phyloP scores from a whole-genome alignment of 805 yeast species.

The Dipodascopsis uninucleata region DNA sequence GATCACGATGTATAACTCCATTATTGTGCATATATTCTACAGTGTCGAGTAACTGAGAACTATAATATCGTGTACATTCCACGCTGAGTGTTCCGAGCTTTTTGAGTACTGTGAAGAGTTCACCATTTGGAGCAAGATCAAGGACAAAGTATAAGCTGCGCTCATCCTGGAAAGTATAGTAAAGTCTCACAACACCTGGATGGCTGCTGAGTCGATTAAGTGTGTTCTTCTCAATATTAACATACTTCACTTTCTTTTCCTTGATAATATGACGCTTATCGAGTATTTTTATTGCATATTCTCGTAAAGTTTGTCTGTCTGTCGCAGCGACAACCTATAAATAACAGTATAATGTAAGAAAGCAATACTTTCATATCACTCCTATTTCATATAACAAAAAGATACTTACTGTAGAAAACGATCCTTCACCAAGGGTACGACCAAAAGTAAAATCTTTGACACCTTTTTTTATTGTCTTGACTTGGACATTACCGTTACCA shows the following conservation, averaged over 20 bases:
- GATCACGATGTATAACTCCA: constrained; percentile 89
- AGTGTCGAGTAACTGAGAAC: constrained; percentile 85
- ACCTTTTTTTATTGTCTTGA: constrained; percentile 48
- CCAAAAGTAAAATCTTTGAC: constrained; percentile 89
- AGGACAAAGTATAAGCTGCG: constrained; percentile 83
- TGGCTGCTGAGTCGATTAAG: constrained; percentile 83
- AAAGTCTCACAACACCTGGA: constrained; percentile 88
- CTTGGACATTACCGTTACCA: constrained; percentile 49
- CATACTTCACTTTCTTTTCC: constrained; percentile 92
- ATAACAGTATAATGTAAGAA: too few species aligned
- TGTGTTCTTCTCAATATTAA: constrained; percentile 89
- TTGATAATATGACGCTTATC: constrained; percentile 90
- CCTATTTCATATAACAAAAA: neutral
- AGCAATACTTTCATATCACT: too few species aligned
- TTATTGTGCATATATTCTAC: constrained; percentile 81
- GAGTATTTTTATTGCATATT: constrained; percentile 86
- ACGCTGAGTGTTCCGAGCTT: constrained; percentile 71
- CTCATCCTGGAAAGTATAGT: constrained; percentile 93
- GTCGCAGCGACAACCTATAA: constrained; percentile 63
- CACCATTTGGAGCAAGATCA: constrained; percentile 96
- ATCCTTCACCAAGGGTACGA: constrained; percentile 87
- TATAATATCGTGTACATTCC: constrained; percentile 70
- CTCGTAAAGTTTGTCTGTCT: constrained; percentile 66
- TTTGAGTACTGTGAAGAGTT: constrained; percentile 72
- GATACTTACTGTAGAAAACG: constrained; percentile 70